Base-by-base conservation (phyloP, 2,329 filamentous ascomycete species). In the Sclerotinia borealis region DNA sequence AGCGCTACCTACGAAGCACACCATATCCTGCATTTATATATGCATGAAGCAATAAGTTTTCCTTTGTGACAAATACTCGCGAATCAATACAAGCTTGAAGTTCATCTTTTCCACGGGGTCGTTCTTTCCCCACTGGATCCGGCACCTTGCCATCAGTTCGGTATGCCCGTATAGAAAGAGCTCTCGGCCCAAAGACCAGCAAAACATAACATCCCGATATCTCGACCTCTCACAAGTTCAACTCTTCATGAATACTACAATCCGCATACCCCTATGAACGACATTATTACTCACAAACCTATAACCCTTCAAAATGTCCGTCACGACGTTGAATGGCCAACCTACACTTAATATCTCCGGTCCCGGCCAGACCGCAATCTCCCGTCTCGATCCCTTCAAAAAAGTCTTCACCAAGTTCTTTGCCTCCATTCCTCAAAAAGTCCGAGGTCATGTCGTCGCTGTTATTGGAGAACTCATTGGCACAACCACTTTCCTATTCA, bases 401-500 rank as follows among this genome's bases (percentile, higher is more conserved):
- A 47, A 55, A 9, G 22, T 67, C 11, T 71, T 69, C 39, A 43
- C 48, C 37, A 64, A 36, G 15, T 11, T 68, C 17, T 68, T 71
- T 63, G 54, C 63, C 66, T 34, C 69, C 66, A 22, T 55, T 39
- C 19, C 64, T 13, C 43, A 65, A 67, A 58, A 13, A 7, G 43
- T 41, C 13, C 76, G 79, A 27, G 78, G 79, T 59, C 79, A 82
- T 67, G 65, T 79, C 51, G 75, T 83, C 48, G 80, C 79, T 36
- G 74, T 77, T 17, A 59, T 79, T 11, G 79, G 79, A 25, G 82
- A 84, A 70, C 81, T 83, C 29, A 75, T 81, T 15, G 82, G 82
- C 36, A 84, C 81, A 0, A 79, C 80, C 45, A 63, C 74, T 60
- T 74, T 74, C 58, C 63, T 74, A 59, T 66, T 72, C 63, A 65